Conservation (phyloP, 257 asterid genomes). For the Ilex aquifolium region DNA sequence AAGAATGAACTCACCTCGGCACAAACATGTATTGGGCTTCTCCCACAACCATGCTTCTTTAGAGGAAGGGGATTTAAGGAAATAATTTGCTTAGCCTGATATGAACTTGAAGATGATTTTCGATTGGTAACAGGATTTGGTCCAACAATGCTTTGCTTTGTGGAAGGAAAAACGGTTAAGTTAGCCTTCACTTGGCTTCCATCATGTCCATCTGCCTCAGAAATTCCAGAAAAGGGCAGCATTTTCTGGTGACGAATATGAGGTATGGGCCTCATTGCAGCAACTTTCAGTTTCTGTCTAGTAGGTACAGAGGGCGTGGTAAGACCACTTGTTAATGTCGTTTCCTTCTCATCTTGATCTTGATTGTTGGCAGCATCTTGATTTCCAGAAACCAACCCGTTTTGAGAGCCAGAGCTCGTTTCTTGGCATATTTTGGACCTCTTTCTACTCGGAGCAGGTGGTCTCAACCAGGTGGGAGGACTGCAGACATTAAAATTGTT, state of each 20-base stretch:
- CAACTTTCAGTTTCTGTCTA: conserved; percentile 52
- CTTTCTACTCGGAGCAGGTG: conserved; percentile 84
- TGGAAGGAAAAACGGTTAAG: conserved; percentile 48
- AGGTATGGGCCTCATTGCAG: conserved; percentile 94
- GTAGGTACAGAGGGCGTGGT: conserved; percentile 23
- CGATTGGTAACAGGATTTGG: conserved; percentile 49
- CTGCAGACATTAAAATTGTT: conserved; percentile 31
- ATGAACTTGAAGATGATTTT: conserved; percentile 52
- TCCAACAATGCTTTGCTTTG: conserved; percentile 52
- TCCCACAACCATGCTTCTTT: conserved; percentile 91
- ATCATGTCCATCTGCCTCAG: conserved; percentile 40
- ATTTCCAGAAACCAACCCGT: conserved; percentile 25
- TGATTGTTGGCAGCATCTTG: conserved; percentile 29
- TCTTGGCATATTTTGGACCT: conserved; percentile 38
- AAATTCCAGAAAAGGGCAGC: conserved; percentile 83
- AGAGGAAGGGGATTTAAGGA: conserved; percentile 93
- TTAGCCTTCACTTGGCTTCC: conserved; percentile 51
- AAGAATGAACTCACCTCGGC: conserved; percentile 59
- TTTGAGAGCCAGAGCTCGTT: conserved; percentile 20
- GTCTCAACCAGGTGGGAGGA: conserved; percentile 73
- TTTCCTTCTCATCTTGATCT: conserved; percentile 32
- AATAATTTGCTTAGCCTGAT: conserved; percentile 85
- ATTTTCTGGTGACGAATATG: conserved; percentile 88
- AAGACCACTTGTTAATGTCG: conserved; percentile 35
- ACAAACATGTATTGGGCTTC: conserved; percentile 87